A percentile compares a stretch with the other conserved stretches of the same genome.
phyloP scores from a whole-genome alignment of 2,329 filamentous ascomycete genomes.

The Aspergillus brunneoviolaceus region DNA sequence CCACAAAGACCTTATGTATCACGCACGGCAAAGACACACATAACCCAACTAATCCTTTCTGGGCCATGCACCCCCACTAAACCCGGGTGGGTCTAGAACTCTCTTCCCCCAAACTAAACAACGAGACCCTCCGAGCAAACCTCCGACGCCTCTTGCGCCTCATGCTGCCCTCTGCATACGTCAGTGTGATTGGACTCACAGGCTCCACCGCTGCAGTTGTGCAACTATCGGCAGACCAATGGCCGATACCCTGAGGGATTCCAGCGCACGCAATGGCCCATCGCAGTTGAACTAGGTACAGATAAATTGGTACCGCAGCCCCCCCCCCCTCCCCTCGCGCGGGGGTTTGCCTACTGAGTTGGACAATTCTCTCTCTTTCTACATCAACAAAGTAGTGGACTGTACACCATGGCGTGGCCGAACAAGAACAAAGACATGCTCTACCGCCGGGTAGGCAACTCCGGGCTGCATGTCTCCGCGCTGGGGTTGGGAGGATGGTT shows the following conservation, averaged over 20 bases:
- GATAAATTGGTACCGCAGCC: constrained; percentile 7
- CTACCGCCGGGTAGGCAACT: constrained; percentile 69
- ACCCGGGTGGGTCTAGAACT: neutral
- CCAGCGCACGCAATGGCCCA: neutral
- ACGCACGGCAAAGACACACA: no score
- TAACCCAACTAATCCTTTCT: neutral
- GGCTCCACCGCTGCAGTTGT: neutral
- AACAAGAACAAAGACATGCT: constrained; percentile 55
- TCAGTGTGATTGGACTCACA: constrained; percentile 2
- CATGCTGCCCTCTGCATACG: neutral
- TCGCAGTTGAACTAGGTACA: neutral
- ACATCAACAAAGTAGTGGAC: no score
- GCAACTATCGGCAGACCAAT: neutral
- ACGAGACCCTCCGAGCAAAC: constrained; percentile 22
- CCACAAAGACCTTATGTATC: no score
- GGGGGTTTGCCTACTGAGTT: neutral
- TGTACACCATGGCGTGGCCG: constrained; percentile 21
- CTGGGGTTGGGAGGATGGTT: constrained; percentile 61
- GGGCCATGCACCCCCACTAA: neutral
- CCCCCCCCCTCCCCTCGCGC: neutral
- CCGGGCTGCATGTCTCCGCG: constrained; percentile 70
- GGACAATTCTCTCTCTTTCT: no score
- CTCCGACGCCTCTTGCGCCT: constrained; percentile 14
- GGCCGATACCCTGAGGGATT: neutral
- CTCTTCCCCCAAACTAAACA: neutral